Evolutionary conservation across 305 asterid genomes (phyloP), one percentile per base, ranked within the genome.

Genomic region (Coffea humblotiana): DNA sequence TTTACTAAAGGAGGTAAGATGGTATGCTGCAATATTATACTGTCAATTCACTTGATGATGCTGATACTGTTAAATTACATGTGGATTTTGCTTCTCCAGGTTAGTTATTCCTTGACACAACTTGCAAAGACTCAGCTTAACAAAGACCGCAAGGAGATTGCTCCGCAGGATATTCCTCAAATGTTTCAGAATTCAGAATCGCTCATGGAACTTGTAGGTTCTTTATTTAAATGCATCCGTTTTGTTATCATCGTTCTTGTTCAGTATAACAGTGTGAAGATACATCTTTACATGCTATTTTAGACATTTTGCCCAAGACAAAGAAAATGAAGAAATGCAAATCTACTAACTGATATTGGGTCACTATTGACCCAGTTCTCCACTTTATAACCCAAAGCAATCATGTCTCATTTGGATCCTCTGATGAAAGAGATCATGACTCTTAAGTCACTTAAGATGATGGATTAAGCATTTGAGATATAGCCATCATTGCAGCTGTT

Each of bases 61-160:
- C 32, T 78, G 74, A 56, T 80, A 14, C 75, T 77, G 65, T 82
- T 86, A 80, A 85, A 79, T 73, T 78, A 51, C 71, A 78, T 52
- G 77, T 68, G 66, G 77, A 77, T 76, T 84, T 81, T 81, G 67
- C 84, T 72, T 83, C 76, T 76, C 80, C 93, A 96, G 99, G 98
- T 93, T 78, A 94, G 97, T 87, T 96, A 92, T 90, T 94, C 98
- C 84, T 83, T 96, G 92, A 92, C 98, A 67, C 92, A 96, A 77
- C 92, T 96, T 73, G 89, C 97, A 45, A 94, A 92, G 88, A 90
- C 94, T 77, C 98, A 90, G 87, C 94, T 96, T 80, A 88, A 91
- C 77, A 92, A 90, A 86, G 97, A 93, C 71, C 92, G 97, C 23
- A 91, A 87, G 90, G 99, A 94, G 90, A 86, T 93, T 77, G 82